Base-by-base conservation (phyloP, 306 rosid species). In the Carpinus fangiana region DNA sequence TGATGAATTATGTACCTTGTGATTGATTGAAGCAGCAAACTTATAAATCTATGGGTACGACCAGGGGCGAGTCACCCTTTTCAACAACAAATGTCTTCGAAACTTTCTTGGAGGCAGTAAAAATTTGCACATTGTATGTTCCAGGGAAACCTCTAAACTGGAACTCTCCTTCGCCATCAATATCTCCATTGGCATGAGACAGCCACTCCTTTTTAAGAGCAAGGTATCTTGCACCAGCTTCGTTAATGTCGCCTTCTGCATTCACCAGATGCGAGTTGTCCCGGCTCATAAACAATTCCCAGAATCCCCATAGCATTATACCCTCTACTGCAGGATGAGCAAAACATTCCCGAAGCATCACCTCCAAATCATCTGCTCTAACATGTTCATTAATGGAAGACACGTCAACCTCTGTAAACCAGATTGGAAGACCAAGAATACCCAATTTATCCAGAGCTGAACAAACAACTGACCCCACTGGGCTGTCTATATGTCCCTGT, bases 361-460 rank as follows among this genome's bases (percentile, higher is more conserved):
- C 97, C 75, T 96, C 98, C 80, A 95, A 80, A 73, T 95, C 99
- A 34, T 95, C 97, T 0, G 93, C 98, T 82, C 97, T 82, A 1
- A 91, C 82, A 78, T 72, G 72, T 50, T 93, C 99, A 60, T 96
- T 96, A 16, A 43, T 76, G 8, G 98, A 96, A 20, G 91, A 90
- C 20, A 91, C 96, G 54, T 96, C 98, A 50, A 96, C 90, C 78
- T 93, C 98, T 1, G 99, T 93, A 21, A 91, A 90, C 99, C 99
- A 96, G 67, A 96, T 82, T 76, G 96, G 96, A 9, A 93, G 72
- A 48, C 97, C 98, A 43, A 95, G 88, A 52, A 86, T 82, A 6
- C 94, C 97, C 67, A 95, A 64, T 76, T 87, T 86, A 51, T 95
- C 96, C 48, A 90, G 85, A 52, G 96, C 93, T 48, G 92, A 82